Base-by-base conservation (phyloP, 176 grass and related monocot species). In the Musa acuminata region DNA sequence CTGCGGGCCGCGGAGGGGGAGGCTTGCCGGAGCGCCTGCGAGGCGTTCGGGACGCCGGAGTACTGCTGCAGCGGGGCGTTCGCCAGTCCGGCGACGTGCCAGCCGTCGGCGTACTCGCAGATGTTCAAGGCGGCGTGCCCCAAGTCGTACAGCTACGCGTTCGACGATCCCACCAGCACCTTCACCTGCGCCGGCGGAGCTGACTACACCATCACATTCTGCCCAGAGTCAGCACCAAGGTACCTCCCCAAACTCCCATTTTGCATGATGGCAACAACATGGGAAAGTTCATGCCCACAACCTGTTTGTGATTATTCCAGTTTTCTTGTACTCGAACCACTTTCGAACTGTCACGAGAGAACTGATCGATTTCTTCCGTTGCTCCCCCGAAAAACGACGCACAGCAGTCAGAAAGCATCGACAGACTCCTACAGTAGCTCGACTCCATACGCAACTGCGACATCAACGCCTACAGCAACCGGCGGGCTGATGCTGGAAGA, bases 131-230 rank as follows among this genome's bases (percentile, higher is more conserved):
- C 87, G 35, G 87, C 89, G 54, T 96, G 93, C 82, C 93, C 89
- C 62, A 91, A 64, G 17, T 92, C 93, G 22, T 96, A 96, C 75
- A 96, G 93, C 89, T 96, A 96, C 83, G 93, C 93, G 16, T 96
- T 81, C 64, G 93, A 96, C 59, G 93, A 96, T 57, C 83, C 89
- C 23, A 92, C 93, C 26, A 88, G 85, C 82, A 96, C 85, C 71
- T 96, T 96, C 83, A 96, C 93, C 72, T 96, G 93, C 77, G 63
- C 78, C 62, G 87, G 93, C 69, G 84, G 92, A 19, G 84, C 85
- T 24, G 85, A 92, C 70, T 96, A 96, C 65, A 83, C 78, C 77
- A 85, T 96, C 83, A 92, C 93, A 78, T 96, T 96, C 89, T 96
- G 93, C 77, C 93, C 93, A 62, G 83, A 89, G 58, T 72, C 81